Conservation (phyloP, 768 basidiomycete species). For the Leccinum subtestaceum region DNA sequence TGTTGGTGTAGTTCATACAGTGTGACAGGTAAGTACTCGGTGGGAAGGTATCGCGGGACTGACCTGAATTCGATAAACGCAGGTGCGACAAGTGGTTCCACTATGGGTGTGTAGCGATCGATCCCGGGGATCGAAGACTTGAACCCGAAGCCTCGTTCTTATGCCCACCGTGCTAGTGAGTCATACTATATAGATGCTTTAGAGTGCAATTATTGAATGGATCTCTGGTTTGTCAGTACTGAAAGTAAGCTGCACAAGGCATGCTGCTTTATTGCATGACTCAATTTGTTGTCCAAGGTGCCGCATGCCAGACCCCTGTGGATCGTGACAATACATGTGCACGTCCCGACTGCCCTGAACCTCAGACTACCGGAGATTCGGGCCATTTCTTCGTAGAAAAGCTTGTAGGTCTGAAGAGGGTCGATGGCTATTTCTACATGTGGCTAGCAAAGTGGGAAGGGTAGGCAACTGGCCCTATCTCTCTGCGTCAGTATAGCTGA, state of each 20-base stretch:
- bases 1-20: constrained; percentile 30
- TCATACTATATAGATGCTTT: not conserved
- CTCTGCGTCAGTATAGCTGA: not conserved
- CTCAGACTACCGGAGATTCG: not conserved
- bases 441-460: constrained; percentile 37
- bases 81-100: constrained; percentile 52
- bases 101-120: constrained; percentile 48
- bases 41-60: not conserved
- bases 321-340: constrained; percentile 16
- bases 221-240: constrained; percentile 3
- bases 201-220: not conserved
- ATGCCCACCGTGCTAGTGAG: constrained; percentile 44
- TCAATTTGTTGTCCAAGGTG: constrained; percentile 8
- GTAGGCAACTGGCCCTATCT: constrained; percentile 11
- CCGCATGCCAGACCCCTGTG: constrained; percentile 11
- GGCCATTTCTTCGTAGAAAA: constrained; percentile 27
- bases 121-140: constrained; percentile 36
- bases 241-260: constrained; percentile 4
- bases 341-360: constrained; percentile 27
- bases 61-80: not conserved
- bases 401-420: constrained; percentile 26
- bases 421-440: constrained; percentile 11
- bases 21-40: constrained; percentile 32
- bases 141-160: constrained; percentile 30
- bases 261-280: not conserved